A percentile compares a stretch with the other conserved stretches of the same genome.
Evolutionary conservation across 2,329 filamentous ascomycete species (phyloP).

Genomic region (Pyrenophora graminea): DNA sequence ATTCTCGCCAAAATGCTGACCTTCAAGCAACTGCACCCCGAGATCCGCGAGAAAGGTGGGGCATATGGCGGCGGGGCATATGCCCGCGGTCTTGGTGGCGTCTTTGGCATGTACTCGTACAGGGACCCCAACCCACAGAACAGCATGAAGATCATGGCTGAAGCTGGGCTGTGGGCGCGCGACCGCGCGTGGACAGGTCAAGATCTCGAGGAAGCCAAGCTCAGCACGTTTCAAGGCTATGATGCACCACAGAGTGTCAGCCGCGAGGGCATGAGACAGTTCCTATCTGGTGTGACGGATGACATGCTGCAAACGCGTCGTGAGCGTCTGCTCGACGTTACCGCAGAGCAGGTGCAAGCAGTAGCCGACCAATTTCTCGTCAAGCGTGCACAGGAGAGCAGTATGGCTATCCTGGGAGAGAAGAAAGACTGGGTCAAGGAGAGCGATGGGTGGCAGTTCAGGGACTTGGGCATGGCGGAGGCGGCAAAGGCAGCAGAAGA

Average conservation of each 20-base stretch:
- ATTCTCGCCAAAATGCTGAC: constrained; percentile 90
- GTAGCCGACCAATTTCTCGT: constrained; percentile 84
- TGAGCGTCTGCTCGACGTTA: constrained; percentile 85
- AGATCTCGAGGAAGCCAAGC: constrained; percentile 93
- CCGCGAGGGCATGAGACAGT: constrained; percentile 82
- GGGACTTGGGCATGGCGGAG: constrained; percentile 69
- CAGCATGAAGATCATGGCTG: constrained; percentile 80
- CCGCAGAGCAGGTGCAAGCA: constrained; percentile 74
- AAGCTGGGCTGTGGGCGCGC: constrained; percentile 80
- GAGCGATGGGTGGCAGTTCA: constrained; percentile 71
- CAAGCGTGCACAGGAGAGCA: constrained; percentile 65
- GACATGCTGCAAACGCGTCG: constrained; percentile 87
- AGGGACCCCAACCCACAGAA: constrained; percentile 93
- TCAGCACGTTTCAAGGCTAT: constrained; percentile 88
- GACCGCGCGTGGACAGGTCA: constrained; percentile 80
- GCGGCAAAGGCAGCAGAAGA: constrained; percentile 24
- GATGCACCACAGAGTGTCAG: constrained; percentile 89
- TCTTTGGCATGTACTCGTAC: constrained; percentile 96
- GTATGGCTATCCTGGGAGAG: constrained; percentile 77
- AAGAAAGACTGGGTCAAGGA: constrained; percentile 72
- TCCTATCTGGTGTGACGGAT: constrained; percentile 81
- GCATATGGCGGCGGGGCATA: constrained; percentile 94
- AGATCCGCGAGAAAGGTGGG: constrained; percentile 96
- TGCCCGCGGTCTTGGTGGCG: constrained; percentile 74
- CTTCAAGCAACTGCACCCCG: constrained; percentile 94